Percentiles rank a stretch among this genome's conserved stretches.
Evolutionary conservation across 1,139 yeast genomes (phyloP).

Genomic region (Yamadazyma atlantica): DNA sequence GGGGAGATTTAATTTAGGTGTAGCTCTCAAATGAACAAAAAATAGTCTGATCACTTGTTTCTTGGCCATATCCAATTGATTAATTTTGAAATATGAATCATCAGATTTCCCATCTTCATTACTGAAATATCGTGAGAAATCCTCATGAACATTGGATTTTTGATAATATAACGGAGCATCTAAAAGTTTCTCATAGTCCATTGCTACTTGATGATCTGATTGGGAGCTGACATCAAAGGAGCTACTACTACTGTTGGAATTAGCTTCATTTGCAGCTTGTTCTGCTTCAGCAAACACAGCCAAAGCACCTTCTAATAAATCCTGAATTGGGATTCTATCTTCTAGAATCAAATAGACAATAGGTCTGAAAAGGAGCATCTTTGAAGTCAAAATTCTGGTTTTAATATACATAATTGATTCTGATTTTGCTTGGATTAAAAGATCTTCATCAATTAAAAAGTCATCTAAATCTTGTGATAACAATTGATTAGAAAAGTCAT

Average conservation of each 20-base stretch:
- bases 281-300: conserved; percentile 17
- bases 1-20: conserved; percentile 38
- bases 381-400: conserved; percentile 36
- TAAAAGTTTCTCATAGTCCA: conserved; percentile 26
- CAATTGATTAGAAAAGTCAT: conserved; percentile 16
- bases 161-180: conserved; percentile 34
- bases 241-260: conserved; percentile 5
- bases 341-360: conserved; percentile 34
- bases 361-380: conserved; percentile 36
- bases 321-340: conserved; percentile 28
- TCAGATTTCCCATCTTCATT: conserved; percentile 13
- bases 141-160: conserved; percentile 30
- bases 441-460: conserved; percentile 35
- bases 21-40: conserved; percentile 26
- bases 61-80: conserved; percentile 19
- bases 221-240: conserved; percentile 12
- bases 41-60: conserved; percentile 24
- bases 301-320: conserved; percentile 25
- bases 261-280: conserved; percentile 2
- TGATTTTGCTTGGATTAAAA: conserved; percentile 35
- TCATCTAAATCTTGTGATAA: conserved; percentile 27
- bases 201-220: conserved; percentile 14
- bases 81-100: conserved; percentile 17
- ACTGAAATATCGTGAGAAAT: conserved; percentile 28
- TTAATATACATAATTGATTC: conserved; percentile 43